Evolutionary conservation across 2,329 filamentous ascomycete genomes (phyloP).

Genomic region (Zasmidium cellare): DNA sequence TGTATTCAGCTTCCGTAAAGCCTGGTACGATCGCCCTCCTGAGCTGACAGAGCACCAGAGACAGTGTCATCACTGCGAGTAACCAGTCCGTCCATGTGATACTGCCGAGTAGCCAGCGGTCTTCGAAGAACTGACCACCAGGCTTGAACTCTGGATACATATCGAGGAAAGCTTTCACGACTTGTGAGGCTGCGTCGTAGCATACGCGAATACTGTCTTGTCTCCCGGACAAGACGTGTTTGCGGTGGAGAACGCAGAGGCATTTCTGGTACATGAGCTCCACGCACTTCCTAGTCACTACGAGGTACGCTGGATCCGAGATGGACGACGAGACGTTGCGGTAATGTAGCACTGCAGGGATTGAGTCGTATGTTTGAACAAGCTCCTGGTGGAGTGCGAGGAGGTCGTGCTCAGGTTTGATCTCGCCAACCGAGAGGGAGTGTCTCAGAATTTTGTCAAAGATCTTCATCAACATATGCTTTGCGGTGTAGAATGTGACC

Average conservation of each 20-base stretch:
- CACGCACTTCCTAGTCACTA: conserved; percentile 42
- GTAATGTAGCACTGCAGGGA: conserved; percentile 34
- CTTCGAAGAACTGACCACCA: conserved; percentile 39
- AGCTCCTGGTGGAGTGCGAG: conserved; percentile 34
- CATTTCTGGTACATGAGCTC: conserved; percentile 26
- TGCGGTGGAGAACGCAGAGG: conserved; percentile 16
- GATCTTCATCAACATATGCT: conserved; percentile 31
- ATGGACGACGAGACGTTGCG: conserved; percentile 40
- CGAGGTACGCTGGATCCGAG: conserved; percentile 51
- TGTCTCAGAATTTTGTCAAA: conserved; percentile 36
- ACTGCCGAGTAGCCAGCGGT: conserved; percentile 44
- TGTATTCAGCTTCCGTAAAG: background rate
- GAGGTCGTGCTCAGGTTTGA: conserved; percentile 10
- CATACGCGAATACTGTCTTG: conserved; percentile 21
- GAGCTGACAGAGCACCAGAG: conserved; percentile 38
- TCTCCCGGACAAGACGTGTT: conserved; percentile 9
- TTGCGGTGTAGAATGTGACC: conserved; percentile 33
- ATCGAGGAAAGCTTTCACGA: conserved; percentile 44
- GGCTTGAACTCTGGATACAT: conserved; percentile 48
- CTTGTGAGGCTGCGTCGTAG: conserved; percentile 13
- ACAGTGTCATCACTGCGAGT: conserved; percentile 46
- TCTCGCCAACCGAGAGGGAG: conserved; percentile 28
- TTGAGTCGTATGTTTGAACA: conserved; percentile 27
- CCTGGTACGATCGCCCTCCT: background rate
- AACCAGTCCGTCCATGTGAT: conserved; percentile 46